phyloP scores from a whole-genome alignment of 2,329 filamentous ascomycete species.

The Leptographium wingfieldii region DNA sequence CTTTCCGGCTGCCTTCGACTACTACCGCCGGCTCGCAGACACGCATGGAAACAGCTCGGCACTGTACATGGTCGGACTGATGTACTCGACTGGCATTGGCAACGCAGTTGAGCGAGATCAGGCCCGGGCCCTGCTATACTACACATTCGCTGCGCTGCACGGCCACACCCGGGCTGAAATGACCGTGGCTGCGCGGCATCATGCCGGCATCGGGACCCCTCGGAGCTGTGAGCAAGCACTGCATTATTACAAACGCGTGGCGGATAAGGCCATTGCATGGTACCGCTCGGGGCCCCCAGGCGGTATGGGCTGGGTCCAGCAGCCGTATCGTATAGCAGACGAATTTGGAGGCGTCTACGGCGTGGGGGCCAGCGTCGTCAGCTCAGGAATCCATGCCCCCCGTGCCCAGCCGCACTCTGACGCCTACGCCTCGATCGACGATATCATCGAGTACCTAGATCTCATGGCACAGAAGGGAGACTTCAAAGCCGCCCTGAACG shows the following conservation, averaged over 20 bases:
- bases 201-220: conserved; percentile 72
- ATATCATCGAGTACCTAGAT: conserved; percentile 89
- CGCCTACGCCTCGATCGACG: conserved; percentile 74
- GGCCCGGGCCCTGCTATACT: conserved; percentile 82
- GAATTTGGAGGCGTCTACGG: conserved; percentile 88
- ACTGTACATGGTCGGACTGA: conserved; percentile 89
- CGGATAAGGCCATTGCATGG: conserved; percentile 83
- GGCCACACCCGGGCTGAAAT: conserved; percentile 83
- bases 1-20: conserved; percentile 63
- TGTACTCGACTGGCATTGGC: conserved; percentile 88
- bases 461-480: conserved; percentile 84
- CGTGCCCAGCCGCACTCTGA: conserved; percentile 63
- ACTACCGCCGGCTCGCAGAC: conserved; percentile 68
- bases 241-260: conserved; percentile 83
- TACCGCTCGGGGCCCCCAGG: conserved; percentile 84
- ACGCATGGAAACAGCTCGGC: conserved; percentile 79
- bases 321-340: conserved; percentile 79
- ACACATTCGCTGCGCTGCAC: conserved; percentile 79
- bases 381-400: conserved; percentile 71
- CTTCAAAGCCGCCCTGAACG: conserved; percentile 71
- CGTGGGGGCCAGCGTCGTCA: conserved; percentile 82
- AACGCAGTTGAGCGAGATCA: conserved; percentile 72
- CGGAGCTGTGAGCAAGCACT: conserved; percentile 77
- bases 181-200: conserved; percentile 79
- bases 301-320: conserved; percentile 62